Evolutionary conservation across 2,329 filamentous ascomycete genomes (phyloP).

Genomic region (Colletotrichum graminicola): DNA sequence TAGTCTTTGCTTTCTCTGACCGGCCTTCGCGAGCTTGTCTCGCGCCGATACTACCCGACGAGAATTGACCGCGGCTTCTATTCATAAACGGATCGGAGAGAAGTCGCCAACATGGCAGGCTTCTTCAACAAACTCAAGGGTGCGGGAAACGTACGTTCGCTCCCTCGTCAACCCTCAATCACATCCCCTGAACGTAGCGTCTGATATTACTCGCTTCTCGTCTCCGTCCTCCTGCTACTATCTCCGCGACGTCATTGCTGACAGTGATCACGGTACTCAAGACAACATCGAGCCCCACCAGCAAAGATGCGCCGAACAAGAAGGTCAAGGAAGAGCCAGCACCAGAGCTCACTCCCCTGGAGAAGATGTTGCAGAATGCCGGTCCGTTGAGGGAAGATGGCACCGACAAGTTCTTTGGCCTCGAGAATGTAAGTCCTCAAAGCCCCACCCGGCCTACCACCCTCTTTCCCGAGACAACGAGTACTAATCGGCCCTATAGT

Average conservation of each 20-base stretch:
- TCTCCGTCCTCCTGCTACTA: constrained; percentile 19
- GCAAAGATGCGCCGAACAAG: constrained; percentile 62
- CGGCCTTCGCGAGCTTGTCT: constrained; percentile 49
- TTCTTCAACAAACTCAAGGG: constrained; percentile 72
- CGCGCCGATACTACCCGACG: constrained; percentile 49
- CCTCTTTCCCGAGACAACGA: constrained; percentile 34
- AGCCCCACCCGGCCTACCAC: constrained; percentile 30
- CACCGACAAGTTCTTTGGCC: constrained; percentile 97
- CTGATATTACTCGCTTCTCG: background rate
- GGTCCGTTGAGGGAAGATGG: constrained; percentile 87
- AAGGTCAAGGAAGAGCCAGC: constrained; percentile 71
- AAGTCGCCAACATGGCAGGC: constrained; percentile 61
- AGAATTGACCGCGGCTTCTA: background rate
- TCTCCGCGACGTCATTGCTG: constrained; percentile 42
- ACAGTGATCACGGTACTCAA: constrained; percentile 52
- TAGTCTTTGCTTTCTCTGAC: constrained; percentile 17
- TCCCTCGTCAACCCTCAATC: constrained; percentile 5
- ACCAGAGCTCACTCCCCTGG: constrained; percentile 72
- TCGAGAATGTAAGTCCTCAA: constrained; percentile 86
- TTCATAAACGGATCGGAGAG: constrained; percentile 28
- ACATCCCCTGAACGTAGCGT: background rate
- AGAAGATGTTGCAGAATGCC: constrained; percentile 84
- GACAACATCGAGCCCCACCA: constrained; percentile 57
- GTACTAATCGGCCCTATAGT: constrained; percentile 68
- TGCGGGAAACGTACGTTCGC: constrained; percentile 64